phyloP scores from a whole-genome alignment of 129 eudicot species.

The Centaurea solstitialis region DNA sequence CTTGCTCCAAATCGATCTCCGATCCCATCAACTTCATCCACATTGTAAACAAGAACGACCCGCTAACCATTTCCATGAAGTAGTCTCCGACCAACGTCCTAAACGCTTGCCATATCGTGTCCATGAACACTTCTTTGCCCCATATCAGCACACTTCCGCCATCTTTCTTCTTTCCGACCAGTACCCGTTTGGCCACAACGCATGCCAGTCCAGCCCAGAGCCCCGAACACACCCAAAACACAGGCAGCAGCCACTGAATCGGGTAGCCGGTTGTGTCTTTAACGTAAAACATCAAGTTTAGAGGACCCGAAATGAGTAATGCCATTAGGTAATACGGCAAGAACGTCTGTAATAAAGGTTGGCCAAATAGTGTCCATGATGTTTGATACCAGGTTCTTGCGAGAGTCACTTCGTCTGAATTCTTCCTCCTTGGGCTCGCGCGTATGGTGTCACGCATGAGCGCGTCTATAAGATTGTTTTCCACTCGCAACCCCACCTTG shows the following conservation, averaged over 20 bases:
- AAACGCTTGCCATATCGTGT: slow-evolving; percentile 86
- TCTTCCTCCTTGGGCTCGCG: no score
- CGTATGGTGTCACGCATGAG: no score
- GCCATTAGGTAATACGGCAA: slow-evolving; percentile 69
- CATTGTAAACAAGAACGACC: slow-evolving; percentile 54
- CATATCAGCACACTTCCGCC: slow-evolving; percentile 64
- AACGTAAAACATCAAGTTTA: slow-evolving; percentile 39
- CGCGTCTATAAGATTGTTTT: no score
- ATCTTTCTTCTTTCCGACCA: slow-evolving; percentile 71
- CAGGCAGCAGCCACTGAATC: slow-evolving; percentile 60
- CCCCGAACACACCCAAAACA: slow-evolving; percentile 70
- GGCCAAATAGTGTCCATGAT: slow-evolving; percentile 64
- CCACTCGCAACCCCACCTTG: no score
- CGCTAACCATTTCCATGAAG: slow-evolving; percentile 71
- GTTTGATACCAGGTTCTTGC: slow-evolving; percentile 63
- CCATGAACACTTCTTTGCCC: slow-evolving; percentile 67
- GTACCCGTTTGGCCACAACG: slow-evolving; percentile 60
- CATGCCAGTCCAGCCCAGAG: slow-evolving; percentile 52
- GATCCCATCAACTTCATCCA: slow-evolving; percentile 90
- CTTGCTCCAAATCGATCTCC: slow-evolving; percentile 42
- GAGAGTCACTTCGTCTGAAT: no score
- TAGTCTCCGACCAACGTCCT: slow-evolving; percentile 70
- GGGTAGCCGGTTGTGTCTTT: slow-evolving; percentile 44
- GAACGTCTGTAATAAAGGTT: slow-evolving; percentile 72
- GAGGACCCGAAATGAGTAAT: slow-evolving; percentile 48